phyloP scores from a whole-genome alignment of 169 alveolate genomes.

The Plasmodium sp. region DNA sequence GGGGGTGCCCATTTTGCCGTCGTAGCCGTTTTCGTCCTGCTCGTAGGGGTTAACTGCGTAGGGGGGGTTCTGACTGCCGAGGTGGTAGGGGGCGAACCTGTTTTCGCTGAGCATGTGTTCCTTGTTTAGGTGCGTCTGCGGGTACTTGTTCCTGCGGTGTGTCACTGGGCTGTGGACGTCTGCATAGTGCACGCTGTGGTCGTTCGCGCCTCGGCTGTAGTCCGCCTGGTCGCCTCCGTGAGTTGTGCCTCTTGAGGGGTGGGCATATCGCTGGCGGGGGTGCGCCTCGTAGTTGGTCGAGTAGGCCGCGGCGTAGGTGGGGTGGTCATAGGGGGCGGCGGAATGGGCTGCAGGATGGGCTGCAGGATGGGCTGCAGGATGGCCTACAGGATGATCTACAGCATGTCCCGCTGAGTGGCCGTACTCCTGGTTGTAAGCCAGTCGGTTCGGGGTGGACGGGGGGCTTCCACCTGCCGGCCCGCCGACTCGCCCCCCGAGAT shows the following conservation, averaged over 20 bases:
- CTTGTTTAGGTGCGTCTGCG: neutral
- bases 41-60: neutral
- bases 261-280: neutral
- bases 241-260: neutral
- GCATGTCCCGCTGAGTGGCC: neutral
- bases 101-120: conserved; percentile 5
- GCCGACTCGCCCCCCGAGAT: neutral
- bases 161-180: neutral
- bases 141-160: conserved; percentile 18
- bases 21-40: neutral
- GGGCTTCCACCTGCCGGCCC: neutral
- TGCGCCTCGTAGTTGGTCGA: neutral
- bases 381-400: neutral
- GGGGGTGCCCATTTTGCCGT: neutral
- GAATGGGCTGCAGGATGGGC: neutral
- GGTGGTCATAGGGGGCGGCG: neutral
- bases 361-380: neutral
- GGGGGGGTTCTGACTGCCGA: neutral
- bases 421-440: neutral
- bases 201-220: neutral
- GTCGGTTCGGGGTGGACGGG: neutral
- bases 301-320: neutral
- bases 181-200: neutral
- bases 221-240: neutral
- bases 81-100: neutral